phyloP scores from a whole-genome alignment of 139 green algal genomes.

The Limnomonas spitsbergensis region DNA sequence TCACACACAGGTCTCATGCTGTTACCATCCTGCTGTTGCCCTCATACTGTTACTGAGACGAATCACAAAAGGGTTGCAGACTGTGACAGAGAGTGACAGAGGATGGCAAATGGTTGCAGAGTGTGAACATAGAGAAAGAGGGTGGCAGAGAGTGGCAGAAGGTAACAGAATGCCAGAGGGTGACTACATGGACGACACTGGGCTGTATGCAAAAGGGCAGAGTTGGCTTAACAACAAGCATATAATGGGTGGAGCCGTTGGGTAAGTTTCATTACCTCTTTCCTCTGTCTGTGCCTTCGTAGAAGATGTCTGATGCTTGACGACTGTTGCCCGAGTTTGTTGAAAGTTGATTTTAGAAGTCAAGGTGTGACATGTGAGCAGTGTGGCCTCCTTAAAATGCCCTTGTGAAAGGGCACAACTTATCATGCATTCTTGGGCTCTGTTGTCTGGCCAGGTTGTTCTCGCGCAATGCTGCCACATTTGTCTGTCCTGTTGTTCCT shows the following conservation, averaged over 20 bases:
- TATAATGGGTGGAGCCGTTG: constrained; percentile 92
- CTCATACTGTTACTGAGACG: no score
- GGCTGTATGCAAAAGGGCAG: constrained; percentile 84
- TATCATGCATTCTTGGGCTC: not conserved
- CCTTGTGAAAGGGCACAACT: not conserved
- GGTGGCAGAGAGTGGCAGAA: no score
- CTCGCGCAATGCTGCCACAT: not conserved
- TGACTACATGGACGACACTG: constrained; percentile 88
- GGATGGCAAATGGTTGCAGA: no score
- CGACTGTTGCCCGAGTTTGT: not conserved
- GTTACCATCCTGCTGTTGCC: no score
- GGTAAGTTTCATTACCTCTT: constrained; percentile 69
- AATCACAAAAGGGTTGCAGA: no score
- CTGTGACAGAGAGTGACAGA: no score
- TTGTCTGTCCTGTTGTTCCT: not conserved
- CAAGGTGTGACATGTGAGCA: not conserved
- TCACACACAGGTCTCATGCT: no score
- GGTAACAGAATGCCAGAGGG: no score
- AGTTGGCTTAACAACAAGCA: constrained; percentile 86
- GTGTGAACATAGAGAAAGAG: no score
- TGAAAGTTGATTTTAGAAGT: not conserved
- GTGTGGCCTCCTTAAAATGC: not conserved
- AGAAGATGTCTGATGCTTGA: no score
- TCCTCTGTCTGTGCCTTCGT: no score
- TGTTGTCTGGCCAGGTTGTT: not conserved